phyloP scores from a whole-genome alignment of 2,329 filamentous ascomycete species.

The Xylariaceae sp. region DNA sequence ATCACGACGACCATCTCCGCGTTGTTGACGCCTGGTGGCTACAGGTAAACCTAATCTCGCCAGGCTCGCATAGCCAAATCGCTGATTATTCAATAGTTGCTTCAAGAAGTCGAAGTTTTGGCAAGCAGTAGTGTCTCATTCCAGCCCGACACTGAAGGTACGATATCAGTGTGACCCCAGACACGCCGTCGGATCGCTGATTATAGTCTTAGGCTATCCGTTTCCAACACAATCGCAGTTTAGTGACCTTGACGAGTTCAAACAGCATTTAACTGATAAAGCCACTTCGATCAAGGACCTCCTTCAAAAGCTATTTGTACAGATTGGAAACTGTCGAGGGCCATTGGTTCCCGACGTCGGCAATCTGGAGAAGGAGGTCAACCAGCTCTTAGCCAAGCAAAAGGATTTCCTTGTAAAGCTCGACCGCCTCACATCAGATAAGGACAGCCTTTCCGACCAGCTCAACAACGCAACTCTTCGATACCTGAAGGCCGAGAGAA shows the following conservation, averaged over 20 bases:
- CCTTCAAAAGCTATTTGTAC: conserved; percentile 64
- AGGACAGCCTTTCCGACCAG: conserved; percentile 79
- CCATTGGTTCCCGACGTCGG: conserved; percentile 63
- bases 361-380: conserved; percentile 70
- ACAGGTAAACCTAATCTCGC: conserved; percentile 59
- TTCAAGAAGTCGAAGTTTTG: conserved; percentile 62
- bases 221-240: conserved; percentile 58
- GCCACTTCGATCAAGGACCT: conserved; percentile 72
- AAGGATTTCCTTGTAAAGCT: conserved; percentile 76
- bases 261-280: conserved; percentile 73
- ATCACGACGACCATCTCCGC: conserved; percentile 91
- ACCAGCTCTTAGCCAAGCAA: conserved; percentile 70
- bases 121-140: conserved; percentile 46
- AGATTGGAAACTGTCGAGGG: conserved; percentile 47
- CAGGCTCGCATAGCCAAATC: conserved; percentile 5
- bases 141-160: conserved; percentile 39
- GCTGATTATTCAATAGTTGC: conserved; percentile 39
- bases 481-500: conserved; percentile 94
- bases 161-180: conserved; percentile 1
- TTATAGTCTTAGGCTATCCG: conserved; percentile 38
- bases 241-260: conserved; percentile 66
- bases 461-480: conserved; percentile 84
- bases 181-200: conserved; percentile 16
- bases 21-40: conserved; percentile 91
- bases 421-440: conserved; percentile 71